Base-by-base conservation (phyloP, 768 basidiomycete species). In the Boletus speciosus region DNA sequence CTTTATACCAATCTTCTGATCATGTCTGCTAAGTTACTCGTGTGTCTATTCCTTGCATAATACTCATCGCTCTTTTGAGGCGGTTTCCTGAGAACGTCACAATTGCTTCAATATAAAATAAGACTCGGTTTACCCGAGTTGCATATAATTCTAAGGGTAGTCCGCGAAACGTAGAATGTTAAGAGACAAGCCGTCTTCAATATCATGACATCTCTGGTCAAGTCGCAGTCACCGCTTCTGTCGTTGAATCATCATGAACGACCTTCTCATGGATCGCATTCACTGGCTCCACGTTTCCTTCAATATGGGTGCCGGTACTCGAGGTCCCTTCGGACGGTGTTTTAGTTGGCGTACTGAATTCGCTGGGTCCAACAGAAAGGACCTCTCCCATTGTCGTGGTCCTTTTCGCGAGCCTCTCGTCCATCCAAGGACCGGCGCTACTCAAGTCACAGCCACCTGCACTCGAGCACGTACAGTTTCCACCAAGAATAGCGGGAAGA, bases 1-100 rank as follows among this genome's bases (percentile, higher is more conserved):
- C 73, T 94, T 86, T 74, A 93, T 95, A 78, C 86, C 90, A 63
- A 88, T 93, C 58, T 93, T 93, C 69, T 94, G 75, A 83, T 52
- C 36, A 16, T 49, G 36, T 31, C 25, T 42, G 44, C 37, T 16
- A 29, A 29, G 27, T 49, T 44, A 23, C 32, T 39, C 43, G 5
- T 31, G 47, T 53, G 48, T 53, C 44, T 55, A 38, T 47, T 53
- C 34, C 23, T 55, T 52, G 49, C 43, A 42, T 61, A 59, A 49
- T 59, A 15, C 8, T 45, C 23, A 27, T 38, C 16, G 19, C 39
- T 34, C 19, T 49, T 36, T 10, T 6, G 16, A 39, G 6, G 7
- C 10, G 14, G 38, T 34, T 40, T 40, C 9, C 3, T 10, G n/a
- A 19, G 25, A 41, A 38, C 1, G 23, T 3, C 14, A 21, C 31